Percentiles rank a stretch among this genome's conserved stretches.
Evolutionary conservation across 2,329 filamentous ascomycete species (phyloP).

Genomic region (Bipolaris cookei): DNA sequence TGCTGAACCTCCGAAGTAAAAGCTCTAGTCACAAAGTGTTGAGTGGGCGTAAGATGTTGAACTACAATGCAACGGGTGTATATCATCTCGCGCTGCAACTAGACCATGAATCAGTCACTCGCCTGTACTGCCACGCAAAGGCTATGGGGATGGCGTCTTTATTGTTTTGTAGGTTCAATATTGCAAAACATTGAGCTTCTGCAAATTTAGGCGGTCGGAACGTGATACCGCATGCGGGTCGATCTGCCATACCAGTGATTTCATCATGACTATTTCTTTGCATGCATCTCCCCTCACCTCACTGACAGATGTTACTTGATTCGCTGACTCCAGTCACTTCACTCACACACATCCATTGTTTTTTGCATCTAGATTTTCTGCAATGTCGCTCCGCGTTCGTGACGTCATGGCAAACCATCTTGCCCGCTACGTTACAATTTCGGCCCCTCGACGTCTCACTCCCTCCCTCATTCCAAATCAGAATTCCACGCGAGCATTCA

Average conservation of each 20-base stretch:
- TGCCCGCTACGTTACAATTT: conserved; percentile 27
- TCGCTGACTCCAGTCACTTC: neutral
- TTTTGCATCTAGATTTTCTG: conserved; percentile 3
- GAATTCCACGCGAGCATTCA: conserved; percentile 18
- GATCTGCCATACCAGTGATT: conserved; percentile 13
- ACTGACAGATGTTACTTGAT: neutral
- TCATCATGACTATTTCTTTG: conserved; percentile 11
- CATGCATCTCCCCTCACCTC: neutral
- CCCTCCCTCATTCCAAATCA: conserved; percentile 3
- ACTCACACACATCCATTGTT: neutral
- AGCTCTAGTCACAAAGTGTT: too few relatives aligned
- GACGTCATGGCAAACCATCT: conserved; percentile 33
- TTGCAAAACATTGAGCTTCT: neutral
- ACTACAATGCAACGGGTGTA: too few relatives aligned
- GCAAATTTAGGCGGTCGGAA: neutral
- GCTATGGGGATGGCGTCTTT: neutral
- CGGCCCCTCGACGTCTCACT: conserved; percentile 3
- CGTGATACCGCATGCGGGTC: conserved; percentile 13
- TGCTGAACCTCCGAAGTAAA: too few relatives aligned
- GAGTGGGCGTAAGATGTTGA: too few relatives aligned
- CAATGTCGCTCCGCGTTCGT: conserved; percentile 16
- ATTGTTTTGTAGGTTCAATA: neutral
- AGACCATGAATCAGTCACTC: too few relatives aligned
- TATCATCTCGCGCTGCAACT: neutral
- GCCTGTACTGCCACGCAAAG: neutral